These are phyloP conservation scores for Saposhnikovia divaricata DNA, from an alignment of 129 eudicot species.

Conservation along the genomic window DNA sequence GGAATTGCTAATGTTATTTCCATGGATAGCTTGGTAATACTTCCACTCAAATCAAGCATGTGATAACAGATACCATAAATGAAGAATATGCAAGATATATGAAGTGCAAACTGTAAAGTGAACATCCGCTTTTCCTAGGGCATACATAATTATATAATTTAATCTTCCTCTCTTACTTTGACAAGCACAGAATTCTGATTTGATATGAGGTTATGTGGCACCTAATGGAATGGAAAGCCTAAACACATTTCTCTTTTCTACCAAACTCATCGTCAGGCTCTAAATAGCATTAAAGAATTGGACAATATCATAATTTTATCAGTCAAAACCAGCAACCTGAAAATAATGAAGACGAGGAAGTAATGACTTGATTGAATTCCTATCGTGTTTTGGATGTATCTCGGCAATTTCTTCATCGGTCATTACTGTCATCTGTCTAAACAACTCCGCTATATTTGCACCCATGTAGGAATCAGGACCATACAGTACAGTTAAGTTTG, in stretches of 20 bases:
- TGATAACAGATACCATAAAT: neutral
- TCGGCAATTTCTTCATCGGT: constrained; percentile 86
- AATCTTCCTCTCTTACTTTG: neutral
- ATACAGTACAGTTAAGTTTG: constrained; percentile 66
- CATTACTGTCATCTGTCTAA: constrained; percentile 79
- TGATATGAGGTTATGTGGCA: neutral
- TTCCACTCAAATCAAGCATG: neutral
- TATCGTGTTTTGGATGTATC: constrained; percentile 71
- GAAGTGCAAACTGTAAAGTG: neutral
- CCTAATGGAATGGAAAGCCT: neutral
- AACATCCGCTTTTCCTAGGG: neutral
- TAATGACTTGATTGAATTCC: constrained; percentile 57
- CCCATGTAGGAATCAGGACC: constrained; percentile 99
- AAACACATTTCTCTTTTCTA: neutral
- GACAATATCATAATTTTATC: neutral
- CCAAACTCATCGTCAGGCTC: neutral
- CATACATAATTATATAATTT: neutral
- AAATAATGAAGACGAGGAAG: constrained; percentile 78
- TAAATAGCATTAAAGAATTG: neutral
- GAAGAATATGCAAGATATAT: neutral
- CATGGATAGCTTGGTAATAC: neutral
- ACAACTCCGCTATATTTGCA: constrained; percentile 84
- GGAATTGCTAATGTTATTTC: neutral
- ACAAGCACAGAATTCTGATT: neutral
- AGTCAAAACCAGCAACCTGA: constrained; percentile 36